Evolutionary conservation across 805 yeast species (phyloP).

Genomic region (Yarrowia yakushimensis): DNA sequence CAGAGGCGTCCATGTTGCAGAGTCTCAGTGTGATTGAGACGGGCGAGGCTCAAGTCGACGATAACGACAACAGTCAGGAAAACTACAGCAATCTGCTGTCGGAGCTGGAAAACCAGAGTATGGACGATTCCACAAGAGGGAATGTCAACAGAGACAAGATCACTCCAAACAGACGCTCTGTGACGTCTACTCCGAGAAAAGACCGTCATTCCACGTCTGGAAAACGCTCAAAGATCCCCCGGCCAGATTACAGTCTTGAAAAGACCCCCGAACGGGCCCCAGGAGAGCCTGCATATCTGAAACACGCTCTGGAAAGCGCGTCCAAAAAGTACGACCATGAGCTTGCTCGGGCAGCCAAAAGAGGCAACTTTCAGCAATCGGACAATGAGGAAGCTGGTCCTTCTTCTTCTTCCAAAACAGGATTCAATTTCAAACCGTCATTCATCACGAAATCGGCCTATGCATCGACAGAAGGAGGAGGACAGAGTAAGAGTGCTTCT

Average conservation of each 20-base stretch:
- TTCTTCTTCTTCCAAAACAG: background rate
- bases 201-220: slow-evolving; percentile 1
- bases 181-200: slow-evolving; percentile 7
- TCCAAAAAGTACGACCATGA: slow-evolving; percentile 3
- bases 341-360: slow-evolving; percentile 1
- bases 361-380: background rate
- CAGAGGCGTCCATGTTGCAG: background rate
- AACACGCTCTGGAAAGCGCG: slow-evolving; percentile 14
- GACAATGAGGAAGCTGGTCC: background rate
- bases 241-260: background rate
- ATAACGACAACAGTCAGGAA: background rate
- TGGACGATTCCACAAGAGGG: background rate
- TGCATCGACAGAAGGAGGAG: background rate
- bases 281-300: slow-evolving; percentile 3
- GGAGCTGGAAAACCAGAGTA: background rate
- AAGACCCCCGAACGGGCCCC: background rate
- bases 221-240: background rate
- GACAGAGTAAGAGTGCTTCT: background rate
- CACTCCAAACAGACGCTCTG: background rate
- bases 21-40: background rate
- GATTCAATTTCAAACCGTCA: background rate
- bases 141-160: background rate
- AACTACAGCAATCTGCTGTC: background rate
- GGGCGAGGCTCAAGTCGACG: background rate
- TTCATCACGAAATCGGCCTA: slow-evolving; percentile 6